Evolutionary conservation across 805 yeast species (phyloP).

Genomic region (Kazachstania taianensis): DNA sequence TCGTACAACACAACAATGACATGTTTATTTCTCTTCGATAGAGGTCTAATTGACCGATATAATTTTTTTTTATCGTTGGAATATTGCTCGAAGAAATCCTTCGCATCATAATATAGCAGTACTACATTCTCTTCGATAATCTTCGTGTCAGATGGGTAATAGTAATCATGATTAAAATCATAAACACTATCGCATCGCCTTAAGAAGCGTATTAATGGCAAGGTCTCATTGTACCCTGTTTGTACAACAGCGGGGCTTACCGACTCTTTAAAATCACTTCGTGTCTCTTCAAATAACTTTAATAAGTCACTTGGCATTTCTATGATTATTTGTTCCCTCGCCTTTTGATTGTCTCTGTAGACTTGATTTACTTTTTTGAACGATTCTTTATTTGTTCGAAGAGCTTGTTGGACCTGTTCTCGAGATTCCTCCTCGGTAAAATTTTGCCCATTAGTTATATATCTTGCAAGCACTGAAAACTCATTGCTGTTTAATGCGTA

Average conservation of each 20-base stretch:
- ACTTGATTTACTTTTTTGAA: slow-evolving; percentile 32
- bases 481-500: not conserved
- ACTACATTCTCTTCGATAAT: slow-evolving; percentile 35
- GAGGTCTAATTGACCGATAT: slow-evolving; percentile 17
- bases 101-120: slow-evolving; percentile 39
- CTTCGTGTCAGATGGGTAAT: slow-evolving; percentile 40
- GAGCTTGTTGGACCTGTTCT: slow-evolving; percentile 2
- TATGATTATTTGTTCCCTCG: slow-evolving; percentile 41
- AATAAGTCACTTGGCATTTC: slow-evolving; percentile 30
- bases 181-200: slow-evolving; percentile 41
- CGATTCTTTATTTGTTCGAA: slow-evolving; percentile 7
- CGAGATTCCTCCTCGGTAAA: slow-evolving; percentile 19
- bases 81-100: slow-evolving; percentile 33
- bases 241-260: slow-evolving; percentile 21
- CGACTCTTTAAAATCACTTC: slow-evolving; percentile 12
- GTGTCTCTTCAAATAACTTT: slow-evolving; percentile 22
- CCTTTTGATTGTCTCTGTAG: slow-evolving; percentile 38
- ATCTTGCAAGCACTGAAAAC: slow-evolving; percentile 7
- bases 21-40: slow-evolving; percentile 20
- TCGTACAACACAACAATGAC: slow-evolving; percentile 41
- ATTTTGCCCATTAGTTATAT: slow-evolving; percentile 16
- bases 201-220: slow-evolving; percentile 44
- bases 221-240: slow-evolving; percentile 12
- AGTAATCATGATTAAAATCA: slow-evolving; percentile 39
- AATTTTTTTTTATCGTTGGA: slow-evolving; percentile 19